Percentiles rank a stretch among this genome's conserved stretches.
Evolutionary conservation across 495 filamentous ascomycete species (phyloP).

Genomic region (Paragyromitra xinjiangensis): DNA sequence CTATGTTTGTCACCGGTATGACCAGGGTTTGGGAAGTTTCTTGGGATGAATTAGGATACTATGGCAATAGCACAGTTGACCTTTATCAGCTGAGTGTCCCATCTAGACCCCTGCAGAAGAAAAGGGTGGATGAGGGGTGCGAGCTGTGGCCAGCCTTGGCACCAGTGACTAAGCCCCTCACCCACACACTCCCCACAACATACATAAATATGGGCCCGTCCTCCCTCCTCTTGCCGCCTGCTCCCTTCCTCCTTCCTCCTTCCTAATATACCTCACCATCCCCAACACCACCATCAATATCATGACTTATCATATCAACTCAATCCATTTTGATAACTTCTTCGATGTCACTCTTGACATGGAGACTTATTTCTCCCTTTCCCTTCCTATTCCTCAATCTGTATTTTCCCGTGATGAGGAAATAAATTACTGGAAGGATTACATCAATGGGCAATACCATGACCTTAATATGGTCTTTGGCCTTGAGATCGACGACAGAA

Average conservation of each 20-base stretch:
- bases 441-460: slow-evolving; percentile 29
- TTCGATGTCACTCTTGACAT: slow-evolving; percentile 30
- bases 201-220: slow-evolving; percentile 45
- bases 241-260: slow-evolving; percentile 13
- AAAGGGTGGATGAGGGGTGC: slow-evolving; percentile 27
- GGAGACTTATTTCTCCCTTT: slow-evolving; percentile 39
- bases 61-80: not conserved
- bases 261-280: slow-evolving; percentile 3
- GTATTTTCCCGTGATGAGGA: slow-evolving; percentile 32
- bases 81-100: not conserved
- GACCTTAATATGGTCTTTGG: slow-evolving; percentile 42
- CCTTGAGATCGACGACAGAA: slow-evolving; percentile 21
- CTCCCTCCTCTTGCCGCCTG: slow-evolving; percentile 32
- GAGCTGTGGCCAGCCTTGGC: slow-evolving; percentile 39
- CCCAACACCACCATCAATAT: slow-evolving; percentile 22
- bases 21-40: not conserved
- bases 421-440: slow-evolving; percentile 40
- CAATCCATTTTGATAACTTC: slow-evolving; percentile 16
- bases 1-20: not conserved
- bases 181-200: slow-evolving; percentile 39
- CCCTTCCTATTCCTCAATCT: slow-evolving; percentile 39
- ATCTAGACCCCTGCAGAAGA: slow-evolving; percentile 32
- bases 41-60: not conserved
- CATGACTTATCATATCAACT: slow-evolving; percentile 25
- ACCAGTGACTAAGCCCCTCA: slow-evolving; percentile 44